A percentile compares a stretch with the other conserved stretches of the same genome.
Conservation (phyloP, 805 yeast species). For the Cyberlindnera bimundalis region DNA sequence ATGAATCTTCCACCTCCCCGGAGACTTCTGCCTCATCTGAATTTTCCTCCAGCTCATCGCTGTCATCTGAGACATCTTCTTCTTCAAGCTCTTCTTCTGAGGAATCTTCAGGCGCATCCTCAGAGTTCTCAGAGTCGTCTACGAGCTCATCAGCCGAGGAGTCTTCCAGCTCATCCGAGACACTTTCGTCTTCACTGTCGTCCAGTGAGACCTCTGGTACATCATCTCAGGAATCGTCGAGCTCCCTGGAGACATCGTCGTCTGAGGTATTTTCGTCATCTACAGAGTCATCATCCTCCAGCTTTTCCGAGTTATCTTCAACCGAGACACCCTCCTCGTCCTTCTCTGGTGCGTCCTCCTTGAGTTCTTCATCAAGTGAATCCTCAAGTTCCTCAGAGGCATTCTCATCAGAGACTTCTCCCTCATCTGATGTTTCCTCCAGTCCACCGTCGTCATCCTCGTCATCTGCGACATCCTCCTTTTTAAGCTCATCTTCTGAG, state of each 20-base stretch:
- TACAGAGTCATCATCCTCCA: background rate
- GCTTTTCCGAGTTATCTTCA: background rate
- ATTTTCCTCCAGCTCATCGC: background rate
- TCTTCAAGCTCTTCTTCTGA: background rate
- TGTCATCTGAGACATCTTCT: background rate
- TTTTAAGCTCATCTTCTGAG: no score
- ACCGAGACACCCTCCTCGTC: background rate
- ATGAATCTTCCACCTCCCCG: background rate
- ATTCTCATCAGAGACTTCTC: background rate
- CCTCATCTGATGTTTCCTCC: no score
- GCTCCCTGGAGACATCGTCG: no score
- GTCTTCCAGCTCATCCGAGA: background rate
- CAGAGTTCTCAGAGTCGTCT: background rate
- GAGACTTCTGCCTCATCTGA: no score
- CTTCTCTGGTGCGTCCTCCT: background rate
- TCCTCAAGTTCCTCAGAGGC: background rate
- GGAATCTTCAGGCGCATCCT: background rate
- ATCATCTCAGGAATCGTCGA: background rate
- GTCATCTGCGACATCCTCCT: background rate
- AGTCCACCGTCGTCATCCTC: background rate
- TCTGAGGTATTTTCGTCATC: no score
- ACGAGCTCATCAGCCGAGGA: background rate
- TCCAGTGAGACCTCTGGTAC: background rate
- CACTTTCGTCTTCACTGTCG: background rate
- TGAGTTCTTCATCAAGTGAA: background rate